phyloP scores from a whole-genome alignment of 345 rosid genomes.

The Hypericum perforatum region DNA sequence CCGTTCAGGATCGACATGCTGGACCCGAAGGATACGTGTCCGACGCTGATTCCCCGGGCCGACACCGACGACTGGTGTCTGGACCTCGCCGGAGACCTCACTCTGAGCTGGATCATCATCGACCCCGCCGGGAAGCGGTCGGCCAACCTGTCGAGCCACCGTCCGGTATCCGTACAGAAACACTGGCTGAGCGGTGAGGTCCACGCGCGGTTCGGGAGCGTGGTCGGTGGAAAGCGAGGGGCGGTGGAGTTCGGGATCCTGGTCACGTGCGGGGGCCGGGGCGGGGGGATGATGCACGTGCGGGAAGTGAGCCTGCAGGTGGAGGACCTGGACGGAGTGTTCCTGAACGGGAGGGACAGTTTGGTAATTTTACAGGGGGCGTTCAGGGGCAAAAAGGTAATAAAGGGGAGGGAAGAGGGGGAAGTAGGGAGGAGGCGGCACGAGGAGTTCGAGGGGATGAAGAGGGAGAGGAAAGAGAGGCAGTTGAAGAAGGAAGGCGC shows the following conservation, averaged over 20 bases:
- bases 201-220: slow-evolving; percentile 36
- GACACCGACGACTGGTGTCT: slow-evolving; percentile 27
- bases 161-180: slow-evolving; percentile 49
- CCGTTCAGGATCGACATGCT: slow-evolving; percentile 67
- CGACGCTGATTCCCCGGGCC: slow-evolving; percentile 34
- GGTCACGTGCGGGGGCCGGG: slow-evolving; percentile 39
- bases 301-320: slow-evolving; percentile 54
- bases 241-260: slow-evolving; percentile 36
- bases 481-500: slow-evolving; percentile 36
- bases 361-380: slow-evolving; percentile 34
- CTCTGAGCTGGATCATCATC: slow-evolving; percentile 65
- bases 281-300: slow-evolving; percentile 48
- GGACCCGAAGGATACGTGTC: slow-evolving; percentile 47
- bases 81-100: slow-evolving; percentile 31
- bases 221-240: background rate
- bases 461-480: slow-evolving; percentile 39
- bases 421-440: slow-evolving; percentile 28
- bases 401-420: slow-evolving; percentile 14
- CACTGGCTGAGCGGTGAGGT: slow-evolving; percentile 78
- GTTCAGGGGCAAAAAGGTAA: slow-evolving; percentile 44
- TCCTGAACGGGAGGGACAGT: slow-evolving; percentile 53
- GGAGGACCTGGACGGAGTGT: slow-evolving; percentile 66
- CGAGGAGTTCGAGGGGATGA: slow-evolving; percentile 36
- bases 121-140: slow-evolving; percentile 47
- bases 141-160: slow-evolving; percentile 53